Conservation (phyloP, 176 grass and related monocot species). For the Dendrocalamus sinicus region DNA sequence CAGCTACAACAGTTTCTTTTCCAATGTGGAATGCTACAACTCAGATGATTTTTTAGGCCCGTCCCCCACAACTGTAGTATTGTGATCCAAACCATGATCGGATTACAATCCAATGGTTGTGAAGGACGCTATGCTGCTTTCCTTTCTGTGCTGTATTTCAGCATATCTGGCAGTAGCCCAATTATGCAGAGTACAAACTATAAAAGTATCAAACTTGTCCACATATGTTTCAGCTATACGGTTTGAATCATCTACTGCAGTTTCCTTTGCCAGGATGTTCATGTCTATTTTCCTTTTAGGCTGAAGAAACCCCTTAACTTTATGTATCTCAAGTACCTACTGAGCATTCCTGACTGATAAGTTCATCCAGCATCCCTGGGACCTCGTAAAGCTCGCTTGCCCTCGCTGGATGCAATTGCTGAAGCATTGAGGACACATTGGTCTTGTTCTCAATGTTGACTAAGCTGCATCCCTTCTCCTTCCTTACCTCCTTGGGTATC, state of each 20-base stretch:
- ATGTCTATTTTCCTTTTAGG: not conserved
- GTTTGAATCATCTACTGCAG: no score
- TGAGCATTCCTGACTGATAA: not conserved
- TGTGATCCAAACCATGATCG: not conserved
- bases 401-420: not conserved
- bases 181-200: constrained; percentile 2
- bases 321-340: not conserved
- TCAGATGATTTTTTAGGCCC: not conserved
- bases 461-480: constrained; percentile 53
- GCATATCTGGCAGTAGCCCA: not conserved
- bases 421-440: not conserved
- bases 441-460: constrained; percentile 39
- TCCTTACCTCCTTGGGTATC: constrained; percentile 51
- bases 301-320: not conserved
- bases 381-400: not conserved
- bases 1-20: not conserved
- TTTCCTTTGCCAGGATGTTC: not conserved
- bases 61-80: not conserved
- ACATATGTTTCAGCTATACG: not conserved
- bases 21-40: not conserved
- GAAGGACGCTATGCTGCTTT: not conserved
- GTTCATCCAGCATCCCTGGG: not conserved
- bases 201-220: not conserved
- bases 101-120: constrained; percentile 3
- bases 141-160: not conserved